These are phyloP conservation scores for Tylopilus rubrobrunneus DNA, from an alignment of 768 basidiomycete genomes.

Conservation along the genomic window DNA sequence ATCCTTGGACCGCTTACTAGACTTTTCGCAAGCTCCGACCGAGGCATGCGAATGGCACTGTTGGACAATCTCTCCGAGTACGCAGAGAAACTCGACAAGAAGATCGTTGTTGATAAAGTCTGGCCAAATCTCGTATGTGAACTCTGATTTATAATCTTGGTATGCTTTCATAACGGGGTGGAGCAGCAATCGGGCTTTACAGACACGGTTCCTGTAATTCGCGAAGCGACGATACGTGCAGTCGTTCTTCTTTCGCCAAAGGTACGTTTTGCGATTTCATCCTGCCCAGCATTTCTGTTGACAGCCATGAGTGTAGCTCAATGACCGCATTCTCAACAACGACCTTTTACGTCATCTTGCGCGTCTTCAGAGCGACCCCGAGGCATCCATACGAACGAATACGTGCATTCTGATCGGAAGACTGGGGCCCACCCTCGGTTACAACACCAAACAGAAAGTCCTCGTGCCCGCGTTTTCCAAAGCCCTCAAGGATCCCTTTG, in stretches of 20 bases:
- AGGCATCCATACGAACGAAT: conserved; percentile 95
- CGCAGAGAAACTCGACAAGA: conserved; percentile 82
- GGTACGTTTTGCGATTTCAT: conserved; percentile 35
- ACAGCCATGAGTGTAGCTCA: conserved; percentile 49
- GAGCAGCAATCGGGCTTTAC: conserved; percentile 89
- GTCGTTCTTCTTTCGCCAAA: conserved; percentile 83
- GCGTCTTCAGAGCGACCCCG: conserved; percentile 87
- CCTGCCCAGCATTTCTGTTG: neutral
- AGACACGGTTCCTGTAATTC: conserved; percentile 90
- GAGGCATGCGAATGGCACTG: conserved; percentile 91
- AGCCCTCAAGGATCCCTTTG: conserved; percentile 85
- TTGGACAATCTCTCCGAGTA: conserved; percentile 83
- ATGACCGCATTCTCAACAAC: conserved; percentile 91
- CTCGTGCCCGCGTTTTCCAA: conserved; percentile 92
- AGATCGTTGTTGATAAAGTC: conserved; percentile 78
- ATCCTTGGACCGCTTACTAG: conserved; percentile 79
- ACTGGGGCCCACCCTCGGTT: conserved; percentile 77
- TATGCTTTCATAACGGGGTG: neutral
- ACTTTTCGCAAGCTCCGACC: conserved; percentile 84
- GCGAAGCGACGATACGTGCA: conserved; percentile 91
- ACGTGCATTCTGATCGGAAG: conserved; percentile 95
- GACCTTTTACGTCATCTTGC: conserved; percentile 91
- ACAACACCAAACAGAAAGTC: conserved; percentile 93
- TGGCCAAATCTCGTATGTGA: conserved; percentile 84
- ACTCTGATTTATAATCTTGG: neutral